Percentiles rank a stretch among this genome's conserved stretches.
phyloP scores from a whole-genome alignment of 2,329 filamentous ascomycete species.

The Neopestalotiopsis clavispora region DNA sequence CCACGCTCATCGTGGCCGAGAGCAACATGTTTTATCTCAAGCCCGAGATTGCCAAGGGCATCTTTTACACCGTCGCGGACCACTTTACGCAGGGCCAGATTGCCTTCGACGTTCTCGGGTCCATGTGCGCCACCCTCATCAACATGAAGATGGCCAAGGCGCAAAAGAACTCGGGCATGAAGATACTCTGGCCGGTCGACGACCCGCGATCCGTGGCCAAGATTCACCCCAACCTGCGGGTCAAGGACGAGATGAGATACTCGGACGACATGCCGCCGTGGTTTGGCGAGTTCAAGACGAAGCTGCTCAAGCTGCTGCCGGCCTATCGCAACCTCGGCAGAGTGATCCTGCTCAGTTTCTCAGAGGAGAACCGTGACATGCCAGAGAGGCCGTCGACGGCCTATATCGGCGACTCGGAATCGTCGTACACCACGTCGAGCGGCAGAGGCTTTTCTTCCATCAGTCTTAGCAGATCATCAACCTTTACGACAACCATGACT shows the following conservation, averaged over 20 bases:
- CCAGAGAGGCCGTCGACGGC: not conserved
- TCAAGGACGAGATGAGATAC: slow-evolving; percentile 18
- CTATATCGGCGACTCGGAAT: not conserved
- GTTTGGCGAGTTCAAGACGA: slow-evolving; percentile 18
- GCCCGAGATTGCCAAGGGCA: slow-evolving; percentile 21
- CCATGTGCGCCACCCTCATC: slow-evolving; percentile 14
- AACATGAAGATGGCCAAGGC: slow-evolving; percentile 10
- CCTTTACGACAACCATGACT: slow-evolving; percentile 2
- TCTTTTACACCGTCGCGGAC: slow-evolving; percentile 23
- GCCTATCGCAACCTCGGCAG: slow-evolving; percentile 15
- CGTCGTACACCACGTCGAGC: not conserved
- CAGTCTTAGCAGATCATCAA: slow-evolving; percentile 5
- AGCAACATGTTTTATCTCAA: slow-evolving; percentile 33
- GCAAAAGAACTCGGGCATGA: slow-evolving; percentile 13
- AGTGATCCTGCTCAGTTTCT: slow-evolving; percentile 9
- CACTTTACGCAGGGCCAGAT: slow-evolving; percentile 26
- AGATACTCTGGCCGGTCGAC: slow-evolving; percentile 17
- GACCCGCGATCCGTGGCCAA: slow-evolving; percentile 15
- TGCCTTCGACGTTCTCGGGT: slow-evolving; percentile 22
- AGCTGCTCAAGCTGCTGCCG: slow-evolving; percentile 14
- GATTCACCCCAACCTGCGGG: slow-evolving; percentile 10
- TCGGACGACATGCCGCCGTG: slow-evolving; percentile 16
- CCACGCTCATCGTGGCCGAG: slow-evolving; percentile 33
- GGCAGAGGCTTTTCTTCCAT: not conserved
- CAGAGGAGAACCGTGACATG: not conserved